phyloP scores from a whole-genome alignment of 2,329 filamentous ascomycete genomes.

The Hansfordia pulvinata region DNA sequence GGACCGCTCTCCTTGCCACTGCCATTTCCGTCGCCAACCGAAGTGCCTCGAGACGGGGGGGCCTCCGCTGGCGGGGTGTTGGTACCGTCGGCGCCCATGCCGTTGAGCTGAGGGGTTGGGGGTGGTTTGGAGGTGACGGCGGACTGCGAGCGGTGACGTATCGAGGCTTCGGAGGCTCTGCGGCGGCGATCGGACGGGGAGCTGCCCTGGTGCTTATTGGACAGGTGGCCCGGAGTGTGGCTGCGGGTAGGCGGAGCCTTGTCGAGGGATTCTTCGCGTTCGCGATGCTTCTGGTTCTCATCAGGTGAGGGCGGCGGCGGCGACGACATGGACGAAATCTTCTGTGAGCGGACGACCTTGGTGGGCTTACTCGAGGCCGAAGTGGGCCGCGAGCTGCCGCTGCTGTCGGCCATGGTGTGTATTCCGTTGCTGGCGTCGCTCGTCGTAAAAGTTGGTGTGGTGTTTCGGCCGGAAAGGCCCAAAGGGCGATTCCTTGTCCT shows the following conservation, averaged over 20 bases:
- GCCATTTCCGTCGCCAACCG: too few relatives aligned
- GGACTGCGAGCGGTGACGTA: slow-evolving; percentile 41
- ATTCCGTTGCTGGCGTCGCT: too few relatives aligned
- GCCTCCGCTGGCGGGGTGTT: too few relatives aligned
- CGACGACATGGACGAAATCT: too few relatives aligned
- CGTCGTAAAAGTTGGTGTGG: neutral
- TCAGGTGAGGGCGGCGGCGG: slow-evolving; percentile 21
- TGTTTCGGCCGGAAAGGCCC: neutral
- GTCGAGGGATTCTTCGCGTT: slow-evolving; percentile 20
- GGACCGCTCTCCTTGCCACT: slow-evolving; percentile 11
- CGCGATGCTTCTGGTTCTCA: slow-evolving; percentile 14
- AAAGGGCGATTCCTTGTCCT: too few relatives aligned
- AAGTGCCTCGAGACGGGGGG: too few relatives aligned
- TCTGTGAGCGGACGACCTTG: slow-evolving; percentile 38
- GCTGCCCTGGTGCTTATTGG: slow-evolving; percentile 36
- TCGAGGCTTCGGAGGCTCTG: slow-evolving; percentile 36
- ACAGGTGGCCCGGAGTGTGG: slow-evolving; percentile 48
- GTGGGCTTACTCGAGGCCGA: slow-evolving; percentile 22
- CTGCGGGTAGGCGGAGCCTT: slow-evolving; percentile 30
- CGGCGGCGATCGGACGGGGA: slow-evolving; percentile 26
- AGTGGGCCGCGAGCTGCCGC: slow-evolving; percentile 15
- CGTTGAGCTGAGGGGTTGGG: slow-evolving; percentile 11
- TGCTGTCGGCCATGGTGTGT: slow-evolving; percentile 16
- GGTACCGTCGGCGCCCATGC: slow-evolving; percentile 8
- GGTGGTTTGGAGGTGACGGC: slow-evolving; percentile 21